Evolutionary conservation across 83 land plant species (phyloP).

Genomic region (Thuja plicata): DNA sequence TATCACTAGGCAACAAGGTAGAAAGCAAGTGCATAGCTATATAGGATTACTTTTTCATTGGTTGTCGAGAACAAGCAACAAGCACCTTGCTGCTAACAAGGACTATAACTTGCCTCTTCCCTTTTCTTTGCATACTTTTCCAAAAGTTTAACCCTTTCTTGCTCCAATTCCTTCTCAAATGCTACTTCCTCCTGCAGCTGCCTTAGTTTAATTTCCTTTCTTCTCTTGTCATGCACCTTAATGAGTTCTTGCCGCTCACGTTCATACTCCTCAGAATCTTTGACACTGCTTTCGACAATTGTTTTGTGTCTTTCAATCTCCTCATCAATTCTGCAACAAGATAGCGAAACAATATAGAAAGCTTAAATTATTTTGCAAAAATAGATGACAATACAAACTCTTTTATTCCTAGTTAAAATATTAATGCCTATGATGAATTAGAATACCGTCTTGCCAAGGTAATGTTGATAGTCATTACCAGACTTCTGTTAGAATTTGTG

Average conservation of each 20-base stretch:
- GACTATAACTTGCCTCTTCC: neutral
- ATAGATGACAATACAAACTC: neutral
- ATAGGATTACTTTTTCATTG: neutral
- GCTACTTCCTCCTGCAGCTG: constrained; percentile 37
- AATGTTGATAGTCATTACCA: neutral
- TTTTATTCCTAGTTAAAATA: neutral
- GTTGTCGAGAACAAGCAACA: neutral
- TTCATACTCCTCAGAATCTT: constrained; percentile 49
- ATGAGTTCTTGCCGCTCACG: constrained; percentile 36
- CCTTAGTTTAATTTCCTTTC: constrained; percentile 38
- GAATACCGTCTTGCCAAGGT: neutral
- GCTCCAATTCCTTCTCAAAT: constrained; percentile 48
- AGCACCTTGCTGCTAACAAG: neutral
- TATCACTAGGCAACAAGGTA: neutral
- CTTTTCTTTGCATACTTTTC: constrained; percentile 22
- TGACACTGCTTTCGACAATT: constrained; percentile 29
- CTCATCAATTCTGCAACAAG: constrained; percentile 33
- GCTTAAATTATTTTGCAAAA: neutral
- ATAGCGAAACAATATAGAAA: neutral
- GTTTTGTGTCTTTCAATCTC: constrained; percentile 29
- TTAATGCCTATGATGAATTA: neutral
- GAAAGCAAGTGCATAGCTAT: neutral
- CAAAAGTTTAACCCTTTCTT: constrained; percentile 35
- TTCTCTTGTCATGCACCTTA: constrained; percentile 37
- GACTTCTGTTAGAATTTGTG: neutral